These are phyloP conservation scores for Vickermania spadyakhi DNA, from an alignment of 208 protist species.

Conservation along the genomic window DNA sequence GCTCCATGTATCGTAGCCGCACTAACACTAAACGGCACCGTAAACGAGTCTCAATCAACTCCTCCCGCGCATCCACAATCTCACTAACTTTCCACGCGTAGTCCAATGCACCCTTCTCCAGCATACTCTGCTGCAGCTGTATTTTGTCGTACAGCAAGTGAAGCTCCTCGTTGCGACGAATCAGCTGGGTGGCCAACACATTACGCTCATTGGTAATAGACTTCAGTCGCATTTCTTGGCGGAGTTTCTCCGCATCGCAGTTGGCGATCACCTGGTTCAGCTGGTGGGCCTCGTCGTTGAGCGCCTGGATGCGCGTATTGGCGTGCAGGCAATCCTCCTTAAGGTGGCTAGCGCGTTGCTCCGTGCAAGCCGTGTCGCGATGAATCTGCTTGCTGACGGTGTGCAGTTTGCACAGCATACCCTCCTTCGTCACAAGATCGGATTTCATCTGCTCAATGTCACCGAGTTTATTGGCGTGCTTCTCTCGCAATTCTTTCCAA, in stretches of 20 bases:
- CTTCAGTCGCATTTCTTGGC: slow-evolving; percentile 90
- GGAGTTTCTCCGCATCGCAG: slow-evolving; percentile 83
- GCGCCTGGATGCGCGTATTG: slow-evolving; percentile 28
- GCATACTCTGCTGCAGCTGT: slow-evolving; percentile 90
- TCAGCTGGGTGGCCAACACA: slow-evolving; percentile 94
- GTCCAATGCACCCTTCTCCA: slow-evolving; percentile 92
- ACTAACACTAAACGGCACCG: slow-evolving; percentile 79
- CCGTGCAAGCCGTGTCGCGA: slow-evolving; percentile 73
- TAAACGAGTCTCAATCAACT: slow-evolving; percentile 88
- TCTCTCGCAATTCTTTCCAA: slow-evolving; percentile 88
- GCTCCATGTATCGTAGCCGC: slow-evolving; percentile 74
- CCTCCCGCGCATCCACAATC: slow-evolving; percentile 81
- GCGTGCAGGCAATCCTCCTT: slow-evolving; percentile 52
- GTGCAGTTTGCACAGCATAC: slow-evolving; percentile 77
- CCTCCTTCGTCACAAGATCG: slow-evolving; percentile 95
- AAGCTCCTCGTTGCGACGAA: slow-evolving; percentile 97
- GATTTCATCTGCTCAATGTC: slow-evolving; percentile 90
- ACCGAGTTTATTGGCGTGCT: slow-evolving; percentile 92
- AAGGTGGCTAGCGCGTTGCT: slow-evolving; percentile 64
- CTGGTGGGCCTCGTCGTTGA: slow-evolving; percentile 84
- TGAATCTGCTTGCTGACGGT: slow-evolving; percentile 60
- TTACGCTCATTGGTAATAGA: slow-evolving; percentile 94
- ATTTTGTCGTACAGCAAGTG: slow-evolving; percentile 96
- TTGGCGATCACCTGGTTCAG: slow-evolving; percentile 93
- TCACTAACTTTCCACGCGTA: slow-evolving; percentile 88